Percentiles rank a stretch among this genome's conserved stretches.
phyloP scores from a whole-genome alignment of 2,329 filamentous ascomycete genomes.

The Cytospora chrysosperma region DNA sequence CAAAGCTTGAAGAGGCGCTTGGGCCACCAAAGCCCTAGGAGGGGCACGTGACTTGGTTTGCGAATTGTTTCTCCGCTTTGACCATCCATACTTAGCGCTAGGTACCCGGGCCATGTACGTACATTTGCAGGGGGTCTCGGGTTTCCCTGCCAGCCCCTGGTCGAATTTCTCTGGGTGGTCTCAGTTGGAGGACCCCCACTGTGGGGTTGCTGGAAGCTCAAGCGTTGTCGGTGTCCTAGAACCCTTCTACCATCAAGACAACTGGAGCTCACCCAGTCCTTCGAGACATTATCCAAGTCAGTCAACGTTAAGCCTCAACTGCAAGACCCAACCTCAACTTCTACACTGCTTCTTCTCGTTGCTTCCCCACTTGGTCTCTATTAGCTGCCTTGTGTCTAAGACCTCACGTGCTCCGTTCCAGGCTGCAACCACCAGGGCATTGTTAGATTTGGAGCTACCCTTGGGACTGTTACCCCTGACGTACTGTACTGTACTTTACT shows the following conservation, averaged over 20 bases:
- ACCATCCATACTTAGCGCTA: neutral
- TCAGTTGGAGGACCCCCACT: neutral
- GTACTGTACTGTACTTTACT: too few relatives aligned
- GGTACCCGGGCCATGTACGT: neutral
- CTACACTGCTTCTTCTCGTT: neutral
- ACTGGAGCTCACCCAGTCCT: neutral
- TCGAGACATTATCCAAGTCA: too few relatives aligned
- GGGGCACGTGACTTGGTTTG: neutral
- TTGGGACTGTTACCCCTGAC: neutral
- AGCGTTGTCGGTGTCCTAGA: too few relatives aligned
- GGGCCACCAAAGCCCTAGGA: neutral
- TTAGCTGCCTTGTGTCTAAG: neutral
- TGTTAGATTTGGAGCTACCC: neutral
- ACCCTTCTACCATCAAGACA: neutral
- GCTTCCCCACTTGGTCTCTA: neutral
- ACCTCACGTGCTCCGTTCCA: neutral
- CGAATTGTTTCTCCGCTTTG: neutral
- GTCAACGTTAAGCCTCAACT: neutral
- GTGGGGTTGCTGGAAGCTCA: constrained; percentile 11
- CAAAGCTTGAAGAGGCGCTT: neutral
- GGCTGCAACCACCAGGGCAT: neutral
- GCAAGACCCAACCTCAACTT: neutral
- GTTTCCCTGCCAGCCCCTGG: neutral
- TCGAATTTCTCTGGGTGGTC: neutral
- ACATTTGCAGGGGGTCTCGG: neutral